phyloP scores from a whole-genome alignment of 2,329 filamentous ascomycete genomes.

The Paracamarosporium sp. region DNA sequence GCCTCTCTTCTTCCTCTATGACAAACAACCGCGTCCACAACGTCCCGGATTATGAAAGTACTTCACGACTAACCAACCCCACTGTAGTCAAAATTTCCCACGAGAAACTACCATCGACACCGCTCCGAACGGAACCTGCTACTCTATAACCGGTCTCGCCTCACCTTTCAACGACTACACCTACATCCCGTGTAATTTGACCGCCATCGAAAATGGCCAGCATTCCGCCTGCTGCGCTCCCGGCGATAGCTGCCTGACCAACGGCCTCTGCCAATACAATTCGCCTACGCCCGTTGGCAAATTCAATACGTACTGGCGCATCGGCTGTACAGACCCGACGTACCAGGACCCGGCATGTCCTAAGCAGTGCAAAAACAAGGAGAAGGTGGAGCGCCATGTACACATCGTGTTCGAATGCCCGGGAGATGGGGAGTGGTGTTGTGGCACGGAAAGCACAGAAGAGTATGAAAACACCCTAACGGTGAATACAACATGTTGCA shows the following conservation, averaged over 20 bases:
- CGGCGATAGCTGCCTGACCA: conserved; percentile 18
- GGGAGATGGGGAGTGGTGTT: conserved; percentile 12
- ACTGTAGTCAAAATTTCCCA: background rate
- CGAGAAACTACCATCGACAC: conserved; percentile 27
- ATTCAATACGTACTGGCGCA: conserved; percentile 19
- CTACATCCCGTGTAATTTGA: conserved; percentile 21
- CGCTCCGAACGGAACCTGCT: conserved; percentile 4
- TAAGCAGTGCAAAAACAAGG: conserved; percentile 15
- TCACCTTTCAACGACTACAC: conserved; percentile 1
- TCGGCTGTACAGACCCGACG: conserved; percentile 21
- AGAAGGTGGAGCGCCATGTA: background rate
- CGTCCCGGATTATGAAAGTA: too few relatives aligned
- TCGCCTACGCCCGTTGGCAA: background rate
- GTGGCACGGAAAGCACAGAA: background rate
- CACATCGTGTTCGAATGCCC: conserved; percentile 11
- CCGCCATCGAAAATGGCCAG: conserved; percentile 12
- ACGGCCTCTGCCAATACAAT: conserved; percentile 19
- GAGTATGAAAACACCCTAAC: background rate
- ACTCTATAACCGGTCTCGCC: background rate
- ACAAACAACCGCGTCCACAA: background rate
- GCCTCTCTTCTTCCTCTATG: background rate
- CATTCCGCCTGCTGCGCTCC: conserved; percentile 17
- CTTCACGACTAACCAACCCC: background rate
- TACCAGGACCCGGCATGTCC: conserved; percentile 15
- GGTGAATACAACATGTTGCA: conserved; percentile 11